Base-by-base conservation (phyloP, 768 basidiomycete genomes). In the Russula sp. region DNA sequence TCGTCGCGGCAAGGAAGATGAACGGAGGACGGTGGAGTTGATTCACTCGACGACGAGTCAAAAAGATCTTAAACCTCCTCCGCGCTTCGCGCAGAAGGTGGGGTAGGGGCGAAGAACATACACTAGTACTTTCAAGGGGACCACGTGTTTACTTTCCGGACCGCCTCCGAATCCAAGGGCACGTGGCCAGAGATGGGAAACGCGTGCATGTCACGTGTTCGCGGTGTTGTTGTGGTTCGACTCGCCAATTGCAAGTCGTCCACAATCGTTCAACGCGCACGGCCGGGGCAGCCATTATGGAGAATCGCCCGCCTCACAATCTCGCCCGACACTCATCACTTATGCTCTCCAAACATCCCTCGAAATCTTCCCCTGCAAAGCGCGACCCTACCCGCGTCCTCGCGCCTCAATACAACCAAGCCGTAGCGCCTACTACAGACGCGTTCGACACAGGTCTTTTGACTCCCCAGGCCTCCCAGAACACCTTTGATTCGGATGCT, bases 311-410 rank as follows among this genome's bases (percentile, higher is more conserved):
- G 13, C 66, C 66, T 50, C 13, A 22, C 16, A 54, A 50, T 46
- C 24, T 26, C 44, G 16, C 51, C 7, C 44, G 13, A 30, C 55
- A 24, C 7, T 14, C 34, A 7, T 53, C 64, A 22, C 14, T 34
- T 56, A 67, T 67, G 66, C 44, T 50, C 28, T 8, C 64, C 2
- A 13, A 22, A 2, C 34, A 53, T 16, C 42, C 51, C 32, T 48
- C 67, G 11, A 68, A 67, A 20, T 69, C 68, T n/a, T 69, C 68
- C 22, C 62, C 68, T 3, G 5, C 20, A 5, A 68, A 58, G 38
- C 57, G 57, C 3, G 59, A 52, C 44, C 20, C 53, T 18, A 53
- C 59, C 11, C 52, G 57, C 14, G 20, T 68, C n/a, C 68, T 64
- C 38, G 44, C 63, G 18, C 63, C 68, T n/a, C 62, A 65, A 5